Evolutionary conservation across 2,329 filamentous ascomycete species (phyloP).

Genomic region (Fusarium pseudocircinatum): DNA sequence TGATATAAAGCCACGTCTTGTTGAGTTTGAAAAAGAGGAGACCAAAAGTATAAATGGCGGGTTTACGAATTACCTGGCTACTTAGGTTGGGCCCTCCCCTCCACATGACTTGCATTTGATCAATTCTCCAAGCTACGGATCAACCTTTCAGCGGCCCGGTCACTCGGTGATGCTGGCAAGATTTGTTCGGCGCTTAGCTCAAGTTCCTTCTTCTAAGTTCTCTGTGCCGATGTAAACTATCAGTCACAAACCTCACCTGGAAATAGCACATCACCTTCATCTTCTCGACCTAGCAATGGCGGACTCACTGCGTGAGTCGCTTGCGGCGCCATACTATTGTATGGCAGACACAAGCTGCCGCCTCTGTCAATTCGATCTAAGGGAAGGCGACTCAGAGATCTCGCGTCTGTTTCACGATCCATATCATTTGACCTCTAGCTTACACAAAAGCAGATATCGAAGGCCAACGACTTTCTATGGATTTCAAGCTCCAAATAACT

Average conservation of each 20-base stretch:
- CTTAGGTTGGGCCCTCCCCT: too few relatives aligned
- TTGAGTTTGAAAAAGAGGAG: too few relatives aligned
- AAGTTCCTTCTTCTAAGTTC: neutral
- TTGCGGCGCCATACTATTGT: too few relatives aligned
- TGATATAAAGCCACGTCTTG: too few relatives aligned
- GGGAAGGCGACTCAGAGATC: neutral
- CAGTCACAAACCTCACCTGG: too few relatives aligned
- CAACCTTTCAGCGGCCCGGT: neutral
- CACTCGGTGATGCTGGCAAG: neutral
- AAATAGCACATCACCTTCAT: neutral
- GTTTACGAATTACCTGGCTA: too few relatives aligned
- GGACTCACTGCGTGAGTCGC: too few relatives aligned
- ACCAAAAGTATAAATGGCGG: too few relatives aligned
- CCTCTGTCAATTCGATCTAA: neutral
- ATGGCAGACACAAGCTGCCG: neutral
- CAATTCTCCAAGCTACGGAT: neutral
- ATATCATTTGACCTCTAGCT: neutral
- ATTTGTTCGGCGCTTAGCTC: neutral
- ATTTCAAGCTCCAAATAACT: neutral
- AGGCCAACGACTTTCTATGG: neutral
- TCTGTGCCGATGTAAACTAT: too few relatives aligned
- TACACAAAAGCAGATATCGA: neutral
- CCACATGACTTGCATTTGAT: too few relatives aligned
- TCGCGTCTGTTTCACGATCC: neutral
- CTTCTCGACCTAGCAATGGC: too few relatives aligned